Conservation (phyloP, 495 filamentous ascomycete genomes). For the Hypoxylon cercidicola region DNA sequence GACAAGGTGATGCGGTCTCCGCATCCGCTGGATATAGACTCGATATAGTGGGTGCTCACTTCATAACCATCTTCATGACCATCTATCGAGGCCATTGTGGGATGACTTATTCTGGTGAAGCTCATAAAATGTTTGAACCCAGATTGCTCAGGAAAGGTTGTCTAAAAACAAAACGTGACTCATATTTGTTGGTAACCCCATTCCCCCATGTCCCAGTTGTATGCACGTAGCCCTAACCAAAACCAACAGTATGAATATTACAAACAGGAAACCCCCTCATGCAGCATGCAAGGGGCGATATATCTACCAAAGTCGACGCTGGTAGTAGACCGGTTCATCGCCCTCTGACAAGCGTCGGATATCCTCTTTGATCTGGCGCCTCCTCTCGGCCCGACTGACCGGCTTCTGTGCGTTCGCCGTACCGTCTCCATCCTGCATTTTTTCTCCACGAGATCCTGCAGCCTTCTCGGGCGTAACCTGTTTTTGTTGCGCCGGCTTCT, state of each 20-base stretch:
- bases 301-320: constrained; percentile 55
- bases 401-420: constrained; percentile 40
- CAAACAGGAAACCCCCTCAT: not conserved
- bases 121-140: too few species aligned
- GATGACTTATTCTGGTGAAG: not conserved
- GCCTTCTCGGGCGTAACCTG: constrained; percentile 16
- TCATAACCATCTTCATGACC: not conserved
- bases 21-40: constrained; percentile 18
- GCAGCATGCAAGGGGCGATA: not conserved
- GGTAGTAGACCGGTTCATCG: constrained; percentile 55
- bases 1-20: constrained; percentile 24
- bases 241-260: constrained; percentile 13
- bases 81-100: not conserved
- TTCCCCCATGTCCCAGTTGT: too few species aligned
- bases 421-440: constrained; percentile 39
- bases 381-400: constrained; percentile 59
- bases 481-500: constrained; percentile 26
- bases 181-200: too few species aligned
- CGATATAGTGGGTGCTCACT: constrained; percentile 14
- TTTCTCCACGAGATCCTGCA: constrained; percentile 23
- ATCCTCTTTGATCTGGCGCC: constrained; percentile 62
- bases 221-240: not conserved
- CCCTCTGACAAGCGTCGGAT: constrained; percentile 56
- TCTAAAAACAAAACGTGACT: too few species aligned
- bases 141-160: too few species aligned